Conservation (phyloP, 441 rosid genomes). For the Populus hybrid region DNA sequence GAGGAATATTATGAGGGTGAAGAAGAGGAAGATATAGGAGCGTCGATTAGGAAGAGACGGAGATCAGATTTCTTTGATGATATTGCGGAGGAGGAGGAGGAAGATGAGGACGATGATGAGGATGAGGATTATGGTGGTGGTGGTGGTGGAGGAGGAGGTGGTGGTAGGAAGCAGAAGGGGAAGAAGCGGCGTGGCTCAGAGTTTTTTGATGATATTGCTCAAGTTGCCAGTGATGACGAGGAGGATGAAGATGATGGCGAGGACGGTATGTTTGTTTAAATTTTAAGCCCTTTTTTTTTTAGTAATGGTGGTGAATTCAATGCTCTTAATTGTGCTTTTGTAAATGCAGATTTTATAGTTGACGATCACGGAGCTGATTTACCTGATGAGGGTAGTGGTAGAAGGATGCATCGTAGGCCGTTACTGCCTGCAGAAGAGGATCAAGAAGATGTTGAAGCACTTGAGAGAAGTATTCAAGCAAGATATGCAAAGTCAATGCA, state of each 20-base stretch:
- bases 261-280: constrained; percentile 43
- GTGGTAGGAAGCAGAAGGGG: constrained; percentile 29
- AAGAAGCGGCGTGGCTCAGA: constrained; percentile 49
- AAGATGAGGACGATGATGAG: constrained; percentile 58
- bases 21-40: constrained; percentile 31
- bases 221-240: constrained; percentile 73
- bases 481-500: constrained; percentile 73
- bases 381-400: constrained; percentile 70
- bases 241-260: constrained; percentile 90
- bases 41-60: constrained; percentile 55
- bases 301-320: neutral
- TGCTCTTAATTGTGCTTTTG: neutral
- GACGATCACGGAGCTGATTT: constrained; percentile 59
- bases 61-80: constrained; percentile 81
- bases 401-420: constrained; percentile 59
- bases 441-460: constrained; percentile 85
- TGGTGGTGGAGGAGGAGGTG: constrained; percentile 17
- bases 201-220: constrained; percentile 66
- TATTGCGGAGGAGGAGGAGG: constrained; percentile 81
- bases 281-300: neutral
- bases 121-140: constrained; percentile 47
- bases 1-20: constrained; percentile 48
- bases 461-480: constrained; percentile 74
- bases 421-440: constrained; percentile 80
- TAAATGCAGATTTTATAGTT: constrained; percentile 70